Evolutionary conservation across 139 green algal genomes (phyloP).

Genomic region (Chlamydomonas eustigma): DNA sequence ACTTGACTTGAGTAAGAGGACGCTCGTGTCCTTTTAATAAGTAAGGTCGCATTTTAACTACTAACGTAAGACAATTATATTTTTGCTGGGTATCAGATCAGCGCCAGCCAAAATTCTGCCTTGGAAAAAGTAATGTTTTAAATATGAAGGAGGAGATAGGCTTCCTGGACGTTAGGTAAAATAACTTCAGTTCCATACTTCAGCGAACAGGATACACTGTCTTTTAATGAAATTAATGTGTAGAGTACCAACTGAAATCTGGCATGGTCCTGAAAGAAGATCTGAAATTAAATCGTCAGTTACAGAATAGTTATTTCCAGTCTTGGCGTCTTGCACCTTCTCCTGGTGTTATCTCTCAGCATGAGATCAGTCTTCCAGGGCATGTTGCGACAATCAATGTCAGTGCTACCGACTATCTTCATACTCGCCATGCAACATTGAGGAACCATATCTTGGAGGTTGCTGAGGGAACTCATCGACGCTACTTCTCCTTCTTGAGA

Average conservation of each 20-base stretch:
- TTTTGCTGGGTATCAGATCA: too few relatives aligned
- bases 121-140: too few relatives aligned
- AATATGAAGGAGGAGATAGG: too few relatives aligned
- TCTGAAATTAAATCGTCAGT: not conserved
- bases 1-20: constrained; percentile 84
- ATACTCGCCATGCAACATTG: constrained; percentile 22
- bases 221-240: too few relatives aligned
- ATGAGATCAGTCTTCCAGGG: not conserved
- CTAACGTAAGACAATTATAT: too few relatives aligned
- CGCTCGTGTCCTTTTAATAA: constrained; percentile 85
- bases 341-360: not conserved
- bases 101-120: too few relatives aligned
- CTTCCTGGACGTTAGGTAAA: too few relatives aligned
- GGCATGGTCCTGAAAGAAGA: too few relatives aligned
- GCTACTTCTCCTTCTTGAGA: constrained; percentile 6
- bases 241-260: too few relatives aligned
- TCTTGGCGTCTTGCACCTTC: not conserved
- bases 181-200: too few relatives aligned
- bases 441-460: constrained; percentile 26
- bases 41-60: constrained; percentile 74
- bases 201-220: too few relatives aligned
- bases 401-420: constrained; percentile 25
- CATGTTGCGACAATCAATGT: not conserved
- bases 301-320: constrained; percentile 12
- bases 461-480: not conserved